Evolutionary conservation across 2,329 filamentous ascomycete genomes (phyloP).

Genomic region (Berkeleyomyces rouxiae): DNA sequence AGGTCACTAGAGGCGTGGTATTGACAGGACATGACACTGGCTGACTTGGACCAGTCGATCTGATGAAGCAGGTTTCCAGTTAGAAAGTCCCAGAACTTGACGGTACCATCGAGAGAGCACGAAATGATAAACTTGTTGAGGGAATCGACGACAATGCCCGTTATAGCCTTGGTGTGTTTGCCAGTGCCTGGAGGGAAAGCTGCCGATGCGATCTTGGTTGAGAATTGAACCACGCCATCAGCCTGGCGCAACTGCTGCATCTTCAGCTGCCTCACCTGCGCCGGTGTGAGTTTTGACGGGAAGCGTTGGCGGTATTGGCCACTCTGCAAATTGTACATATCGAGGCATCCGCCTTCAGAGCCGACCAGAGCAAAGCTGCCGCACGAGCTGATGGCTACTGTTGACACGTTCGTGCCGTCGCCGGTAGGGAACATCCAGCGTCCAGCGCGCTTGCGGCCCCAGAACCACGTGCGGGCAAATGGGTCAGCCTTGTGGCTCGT

Average conservation of each 20-base stretch:
- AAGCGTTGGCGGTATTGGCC: conserved; percentile 77
- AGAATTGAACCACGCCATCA: conserved; percentile 39
- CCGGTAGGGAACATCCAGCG: conserved; percentile 83
- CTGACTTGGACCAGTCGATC: conserved; percentile 55
- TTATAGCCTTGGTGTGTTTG: conserved; percentile 67
- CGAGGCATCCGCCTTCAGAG: conserved; percentile 64
- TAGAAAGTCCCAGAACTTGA: conserved; percentile 97
- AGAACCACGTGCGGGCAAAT: conserved; percentile 90
- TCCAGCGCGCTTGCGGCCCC: conserved; percentile 84
- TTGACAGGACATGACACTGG: conserved; percentile 49
- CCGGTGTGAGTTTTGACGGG: conserved; percentile 59
- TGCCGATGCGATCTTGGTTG: conserved; percentile 25
- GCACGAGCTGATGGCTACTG: conserved; percentile 76
- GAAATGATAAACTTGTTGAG: conserved; percentile 76
- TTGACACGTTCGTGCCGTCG: conserved; percentile 68
- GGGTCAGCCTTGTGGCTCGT: conserved; percentile 79
- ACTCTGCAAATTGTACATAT: conserved; percentile 95
- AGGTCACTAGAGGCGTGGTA: conserved; percentile 75
- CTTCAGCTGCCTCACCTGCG: conserved; percentile 61
- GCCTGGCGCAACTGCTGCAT: conserved; percentile 43
- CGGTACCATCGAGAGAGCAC: conserved; percentile 74
- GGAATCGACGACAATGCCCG: conserved; percentile 75
- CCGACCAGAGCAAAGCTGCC: conserved; percentile 88
- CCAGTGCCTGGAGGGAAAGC: conserved; percentile 38
- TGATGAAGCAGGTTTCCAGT: conserved; percentile 65